Evolutionary conservation across 768 basidiomycete species (phyloP).

Genomic region (Symmetrospora coprosmae): DNA sequence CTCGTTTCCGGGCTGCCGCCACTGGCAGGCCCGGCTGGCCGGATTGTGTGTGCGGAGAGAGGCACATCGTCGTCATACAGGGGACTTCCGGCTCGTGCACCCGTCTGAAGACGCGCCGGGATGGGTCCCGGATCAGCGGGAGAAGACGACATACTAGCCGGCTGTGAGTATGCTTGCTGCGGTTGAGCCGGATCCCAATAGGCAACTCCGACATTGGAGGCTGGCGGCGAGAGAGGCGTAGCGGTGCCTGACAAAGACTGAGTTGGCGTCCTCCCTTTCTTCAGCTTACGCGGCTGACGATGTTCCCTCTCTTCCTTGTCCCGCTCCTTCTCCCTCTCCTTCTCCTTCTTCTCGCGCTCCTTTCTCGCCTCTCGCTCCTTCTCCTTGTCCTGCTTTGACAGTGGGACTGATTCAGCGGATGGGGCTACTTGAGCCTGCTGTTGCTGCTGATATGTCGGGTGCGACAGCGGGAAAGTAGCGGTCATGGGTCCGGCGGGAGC

Average conservation of each 20-base stretch:
- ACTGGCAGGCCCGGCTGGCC: not conserved
- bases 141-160: not conserved
- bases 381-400: not conserved
- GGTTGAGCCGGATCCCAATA: conserved; percentile 5
- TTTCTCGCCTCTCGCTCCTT: not conserved
- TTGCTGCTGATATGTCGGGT: not conserved
- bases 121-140: no score
- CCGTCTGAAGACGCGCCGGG: no score
- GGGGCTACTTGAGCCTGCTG: not conserved
- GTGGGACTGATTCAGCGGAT: not conserved
- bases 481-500: not conserved
- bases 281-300: conserved; percentile 14
- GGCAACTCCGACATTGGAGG: no score
- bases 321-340: not conserved
- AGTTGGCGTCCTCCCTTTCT: conserved; percentile 18
- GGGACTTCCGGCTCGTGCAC: no score
- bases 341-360: not conserved
- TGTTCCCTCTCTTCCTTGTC: not conserved
- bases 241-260: not conserved
- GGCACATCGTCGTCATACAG: conserved; percentile 10
- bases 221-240: not conserved
- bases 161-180: not conserved
- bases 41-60: not conserved
- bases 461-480: not conserved
- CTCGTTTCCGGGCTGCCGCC: not conserved